Percentiles rank a stretch among this genome's conserved stretches.
These are phyloP conservation scores for Alternaria brassicae DNA, from an alignment of 2,329 filamentous ascomycete genomes.

Conservation along the genomic window DNA sequence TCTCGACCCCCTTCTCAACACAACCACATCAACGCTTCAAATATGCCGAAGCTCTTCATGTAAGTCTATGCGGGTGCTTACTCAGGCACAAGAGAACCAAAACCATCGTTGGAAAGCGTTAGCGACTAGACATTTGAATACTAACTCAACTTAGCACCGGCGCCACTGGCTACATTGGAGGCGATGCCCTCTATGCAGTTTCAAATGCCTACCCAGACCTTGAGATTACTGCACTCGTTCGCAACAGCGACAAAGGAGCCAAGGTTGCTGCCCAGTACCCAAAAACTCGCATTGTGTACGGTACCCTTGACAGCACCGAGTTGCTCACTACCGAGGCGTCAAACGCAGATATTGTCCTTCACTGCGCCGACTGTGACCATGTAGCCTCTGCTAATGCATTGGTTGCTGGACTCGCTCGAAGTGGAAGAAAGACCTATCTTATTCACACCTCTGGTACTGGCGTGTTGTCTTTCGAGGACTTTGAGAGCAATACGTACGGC, in stretches of 20 bases:
- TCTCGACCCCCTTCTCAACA: not conserved
- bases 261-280: conserved; percentile 56
- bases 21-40: not conserved
- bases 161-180: conserved; percentile 45
- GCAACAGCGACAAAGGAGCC: conserved; percentile 58
- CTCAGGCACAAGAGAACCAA: not conserved
- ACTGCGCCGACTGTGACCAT: conserved; percentile 47
- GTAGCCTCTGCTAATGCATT: conserved; percentile 34
- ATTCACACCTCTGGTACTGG: conserved; percentile 65
- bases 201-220: conserved; percentile 58
- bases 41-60: conserved; percentile 43
- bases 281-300: conserved; percentile 60
- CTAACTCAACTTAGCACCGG: conserved; percentile 33
- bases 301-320: conserved; percentile 47
- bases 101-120: not conserved
- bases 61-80: conserved; percentile 4
- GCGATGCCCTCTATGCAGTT: conserved; percentile 45
- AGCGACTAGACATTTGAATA: fast-evolving
- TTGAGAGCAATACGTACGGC: conserved; percentile 55
- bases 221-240: conserved; percentile 58
- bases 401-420: conserved; percentile 47
- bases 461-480: conserved; percentile 61
- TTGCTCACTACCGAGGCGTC: conserved; percentile 38
- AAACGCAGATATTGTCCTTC: conserved; percentile 41
- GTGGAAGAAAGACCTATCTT: conserved; percentile 56